These are phyloP conservation scores for Alternaria burnsii DNA, from an alignment of 2,329 filamentous ascomycete genomes.

Conservation along the genomic window DNA sequence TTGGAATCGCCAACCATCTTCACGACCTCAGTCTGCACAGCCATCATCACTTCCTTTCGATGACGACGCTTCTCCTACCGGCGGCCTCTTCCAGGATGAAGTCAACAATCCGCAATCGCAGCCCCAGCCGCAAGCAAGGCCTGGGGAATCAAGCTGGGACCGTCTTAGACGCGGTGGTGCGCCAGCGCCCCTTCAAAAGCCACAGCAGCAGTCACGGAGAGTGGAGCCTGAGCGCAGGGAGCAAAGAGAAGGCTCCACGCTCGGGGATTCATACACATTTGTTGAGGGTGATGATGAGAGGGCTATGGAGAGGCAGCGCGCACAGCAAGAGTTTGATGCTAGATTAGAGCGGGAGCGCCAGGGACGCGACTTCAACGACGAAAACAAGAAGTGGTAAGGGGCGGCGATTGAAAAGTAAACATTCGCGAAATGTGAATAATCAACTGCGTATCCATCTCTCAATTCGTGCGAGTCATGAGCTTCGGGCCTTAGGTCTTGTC, in stretches of 20 bases:
- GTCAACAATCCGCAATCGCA: slow-evolving; percentile 22
- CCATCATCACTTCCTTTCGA: slow-evolving; percentile 28
- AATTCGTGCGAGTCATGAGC: background rate
- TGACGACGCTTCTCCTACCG: slow-evolving; percentile 50
- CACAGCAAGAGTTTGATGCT: slow-evolving; percentile 61
- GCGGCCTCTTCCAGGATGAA: slow-evolving; percentile 48
- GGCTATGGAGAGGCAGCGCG: slow-evolving; percentile 54
- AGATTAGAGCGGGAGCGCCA: slow-evolving; percentile 59
- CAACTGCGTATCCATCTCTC: background rate
- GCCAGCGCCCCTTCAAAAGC: slow-evolving; percentile 22
- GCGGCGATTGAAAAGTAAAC: background rate
- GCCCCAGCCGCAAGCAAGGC: slow-evolving; percentile 23
- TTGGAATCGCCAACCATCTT: slow-evolving; percentile 16
- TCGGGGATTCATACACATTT: slow-evolving; percentile 57
- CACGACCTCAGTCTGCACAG: slow-evolving; percentile 12
- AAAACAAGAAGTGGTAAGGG: slow-evolving; percentile 43
- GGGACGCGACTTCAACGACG: slow-evolving; percentile 53
- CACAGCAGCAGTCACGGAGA: slow-evolving; percentile 23
- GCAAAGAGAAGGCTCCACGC: slow-evolving; percentile 43
- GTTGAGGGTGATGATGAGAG: slow-evolving; percentile 54
- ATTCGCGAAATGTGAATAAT: background rate
- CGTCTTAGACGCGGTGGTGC: slow-evolving; percentile 50
- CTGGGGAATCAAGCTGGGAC: slow-evolving; percentile 56
- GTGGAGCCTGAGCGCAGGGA: slow-evolving; percentile 32
- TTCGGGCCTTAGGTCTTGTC: background rate